Conservation (phyloP, 176 grass and related monocot species). For the Phoenix roebelenii region DNA sequence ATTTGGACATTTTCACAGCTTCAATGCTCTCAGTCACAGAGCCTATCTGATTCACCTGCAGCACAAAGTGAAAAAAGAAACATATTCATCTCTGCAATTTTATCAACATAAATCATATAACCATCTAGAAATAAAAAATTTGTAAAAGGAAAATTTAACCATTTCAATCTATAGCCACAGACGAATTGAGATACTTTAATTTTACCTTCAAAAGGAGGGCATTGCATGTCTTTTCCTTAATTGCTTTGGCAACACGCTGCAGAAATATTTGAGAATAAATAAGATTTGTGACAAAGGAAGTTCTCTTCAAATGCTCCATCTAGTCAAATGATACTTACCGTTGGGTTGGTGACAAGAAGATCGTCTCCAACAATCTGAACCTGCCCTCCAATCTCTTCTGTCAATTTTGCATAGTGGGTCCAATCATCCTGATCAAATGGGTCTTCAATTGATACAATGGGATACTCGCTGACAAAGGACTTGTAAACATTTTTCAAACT, state of each 20-base stretch:
- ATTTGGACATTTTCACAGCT: constrained; percentile 90
- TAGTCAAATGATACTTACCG: constrained; percentile 24
- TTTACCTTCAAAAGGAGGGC: constrained; percentile 80
- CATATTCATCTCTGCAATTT: too few relatives aligned
- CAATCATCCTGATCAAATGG: constrained; percentile 99
- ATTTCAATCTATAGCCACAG: not conserved
- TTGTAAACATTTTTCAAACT: constrained; percentile 97
- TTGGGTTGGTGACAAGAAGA: constrained; percentile 93
- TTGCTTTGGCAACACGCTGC: constrained; percentile 87
- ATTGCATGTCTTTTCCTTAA: constrained; percentile 85
- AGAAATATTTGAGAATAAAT: not conserved
- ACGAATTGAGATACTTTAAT: not conserved
- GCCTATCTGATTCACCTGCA: constrained; percentile 91
- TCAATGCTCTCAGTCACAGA: constrained; percentile 90
- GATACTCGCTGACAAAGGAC: constrained; percentile 74
- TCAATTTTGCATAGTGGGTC: constrained; percentile 80
- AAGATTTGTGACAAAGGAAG: not conserved
- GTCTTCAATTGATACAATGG: constrained; percentile 90
- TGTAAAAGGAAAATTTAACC: not conserved
- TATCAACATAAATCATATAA: too few relatives aligned
- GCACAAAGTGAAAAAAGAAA: not conserved
- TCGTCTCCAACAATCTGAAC: constrained; percentile 96
- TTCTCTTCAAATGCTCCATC: not conserved
- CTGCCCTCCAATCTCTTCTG: constrained; percentile 65
- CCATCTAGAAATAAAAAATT: too few relatives aligned